Conservation (phyloP, 805 yeast genomes). For the Starmera pachycereana region DNA sequence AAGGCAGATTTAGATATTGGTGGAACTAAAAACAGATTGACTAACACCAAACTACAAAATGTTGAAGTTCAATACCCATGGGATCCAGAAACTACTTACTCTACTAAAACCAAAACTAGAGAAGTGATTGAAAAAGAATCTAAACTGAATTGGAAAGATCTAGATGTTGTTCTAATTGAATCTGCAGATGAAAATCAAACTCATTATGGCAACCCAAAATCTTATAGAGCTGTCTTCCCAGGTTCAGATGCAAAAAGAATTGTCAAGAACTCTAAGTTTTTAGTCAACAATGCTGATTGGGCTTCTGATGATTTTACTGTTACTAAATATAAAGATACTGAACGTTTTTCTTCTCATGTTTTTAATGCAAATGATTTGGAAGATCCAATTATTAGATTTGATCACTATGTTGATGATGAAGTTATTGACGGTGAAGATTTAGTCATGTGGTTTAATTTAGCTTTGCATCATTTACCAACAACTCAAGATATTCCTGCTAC, state of each 20-base stretch:
- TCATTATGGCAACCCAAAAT: too few relatives aligned
- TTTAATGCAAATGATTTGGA: constrained; percentile 16
- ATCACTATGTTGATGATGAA: constrained; percentile 17
- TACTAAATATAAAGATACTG: constrained; percentile 18
- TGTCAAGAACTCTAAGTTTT: constrained; percentile 7
- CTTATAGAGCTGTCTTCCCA: constrained; percentile 17
- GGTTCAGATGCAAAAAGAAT: constrained; percentile 14
- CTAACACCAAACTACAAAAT: constrained; percentile 9
- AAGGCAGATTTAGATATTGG: constrained; percentile 21
- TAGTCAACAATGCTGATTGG: constrained; percentile 16
- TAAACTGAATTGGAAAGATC: too few relatives aligned
- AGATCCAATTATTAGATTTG: constrained; percentile 17
- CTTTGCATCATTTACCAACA: constrained; percentile 20
- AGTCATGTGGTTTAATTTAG: constrained; percentile 21
- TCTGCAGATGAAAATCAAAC: constrained; percentile 14
- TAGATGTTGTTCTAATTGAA: constrained; percentile 17
- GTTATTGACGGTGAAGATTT: constrained; percentile 17
- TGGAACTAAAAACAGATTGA: constrained; percentile 15
- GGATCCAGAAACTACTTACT: constrained; percentile 14
- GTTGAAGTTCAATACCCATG: constrained; percentile 17
- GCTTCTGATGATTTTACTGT: too few relatives aligned
- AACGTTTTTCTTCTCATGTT: constrained; percentile 13
- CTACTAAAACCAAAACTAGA: constrained; percentile 13
- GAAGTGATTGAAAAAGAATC: constrained; percentile 13
- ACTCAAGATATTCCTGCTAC: constrained; percentile 22